These are phyloP conservation scores for Dryadomyces sulphureus DNA, from an alignment of 2,329 filamentous ascomycete species.

Conservation along the genomic window DNA sequence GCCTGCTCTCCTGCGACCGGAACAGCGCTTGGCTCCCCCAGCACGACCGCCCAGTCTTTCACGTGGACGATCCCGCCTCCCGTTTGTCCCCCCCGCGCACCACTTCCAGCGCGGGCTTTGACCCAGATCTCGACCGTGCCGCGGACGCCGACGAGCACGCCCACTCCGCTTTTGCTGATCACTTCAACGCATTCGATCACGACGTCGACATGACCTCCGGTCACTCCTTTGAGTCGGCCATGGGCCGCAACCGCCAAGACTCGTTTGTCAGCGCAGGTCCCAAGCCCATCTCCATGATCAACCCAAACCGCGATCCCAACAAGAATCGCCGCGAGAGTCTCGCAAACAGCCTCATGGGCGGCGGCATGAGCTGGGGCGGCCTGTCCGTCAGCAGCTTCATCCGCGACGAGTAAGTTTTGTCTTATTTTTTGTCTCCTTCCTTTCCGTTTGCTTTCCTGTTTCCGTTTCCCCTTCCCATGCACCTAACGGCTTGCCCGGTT, in stretches of 20 bases:
- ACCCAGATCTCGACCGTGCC: constrained; percentile 15
- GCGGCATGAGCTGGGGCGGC: constrained; percentile 95
- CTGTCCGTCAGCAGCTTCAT: constrained; percentile 95
- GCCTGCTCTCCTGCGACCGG: background rate
- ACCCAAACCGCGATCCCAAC: constrained; percentile 45
- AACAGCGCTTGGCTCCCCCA: constrained; percentile 4
- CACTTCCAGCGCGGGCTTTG: constrained; percentile 5
- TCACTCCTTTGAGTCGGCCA: constrained; percentile 40
- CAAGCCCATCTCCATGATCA: constrained; percentile 53
- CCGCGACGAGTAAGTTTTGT: constrained; percentile 61
- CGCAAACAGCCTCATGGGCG: constrained; percentile 54
- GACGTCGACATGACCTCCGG: constrained; percentile 43
- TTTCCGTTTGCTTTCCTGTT: background rate
- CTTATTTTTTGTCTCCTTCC: background rate
- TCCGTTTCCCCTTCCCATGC: background rate
- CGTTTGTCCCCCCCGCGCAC: background rate
- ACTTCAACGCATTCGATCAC: constrained; percentile 12
- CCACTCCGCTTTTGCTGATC: constrained; percentile 5
- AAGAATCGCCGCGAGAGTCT: constrained; percentile 46
- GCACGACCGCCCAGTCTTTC: constrained; percentile 19
- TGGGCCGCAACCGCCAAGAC: constrained; percentile 45
- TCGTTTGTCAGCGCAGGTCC: constrained; percentile 51
- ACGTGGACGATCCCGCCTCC: constrained; percentile 26
- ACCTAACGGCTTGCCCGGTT: background rate
- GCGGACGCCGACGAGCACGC: constrained; percentile 28